Evolutionary conservation across 148 eudicot species (phyloP), one percentile per base, ranked within the genome.

Genomic region (Fagopyrum homotropicum): DNA sequence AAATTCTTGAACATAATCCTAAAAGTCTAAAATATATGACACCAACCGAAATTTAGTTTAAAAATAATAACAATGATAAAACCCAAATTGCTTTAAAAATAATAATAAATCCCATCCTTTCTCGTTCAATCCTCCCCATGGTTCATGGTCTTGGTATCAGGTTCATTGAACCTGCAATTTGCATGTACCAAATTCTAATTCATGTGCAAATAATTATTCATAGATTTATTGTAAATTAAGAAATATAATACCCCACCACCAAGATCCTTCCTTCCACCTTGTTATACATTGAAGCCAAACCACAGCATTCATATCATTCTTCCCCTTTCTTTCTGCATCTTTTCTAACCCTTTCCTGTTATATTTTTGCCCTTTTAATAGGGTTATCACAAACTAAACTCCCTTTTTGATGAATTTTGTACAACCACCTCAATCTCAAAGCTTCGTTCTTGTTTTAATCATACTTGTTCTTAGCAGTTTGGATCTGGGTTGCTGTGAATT

Each of bases 381-480:
- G 71, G 71, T 66, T 66, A 40, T 66, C 71, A 10, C 71, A 22
- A 35, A 35, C 71, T 66, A 8, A 17, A 15, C 71, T 66, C 45
- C 26, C 71, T 43, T n/a, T 14, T 64, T 64, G 46, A 66, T 66
- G 71, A 66, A 66, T 66, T 66, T 40, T 66, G 71, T 12, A 66
- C 45, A 43, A 15, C 6, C 19, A 0, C 47, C 35, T 43, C 46
- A 66, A 40, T 66, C 71, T 15, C 71, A 40, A 66, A 66, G 9
- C 47, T 17, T 66, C 43, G 19, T 40, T 66, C 46, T 66, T 56
- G 55, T 72, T 59, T 73, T 79, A 40, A 35, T 85, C 44, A 35
- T 82, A 19, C 69, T 85, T 57, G 47, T 81, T 84, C 86, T 80
- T 73, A 80, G 46, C 71, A 66, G 88, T 88, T 87, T 89, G 85